phyloP scores from a whole-genome alignment of 2,329 filamentous ascomycete species.

The Chalaropsis ovoidea region DNA sequence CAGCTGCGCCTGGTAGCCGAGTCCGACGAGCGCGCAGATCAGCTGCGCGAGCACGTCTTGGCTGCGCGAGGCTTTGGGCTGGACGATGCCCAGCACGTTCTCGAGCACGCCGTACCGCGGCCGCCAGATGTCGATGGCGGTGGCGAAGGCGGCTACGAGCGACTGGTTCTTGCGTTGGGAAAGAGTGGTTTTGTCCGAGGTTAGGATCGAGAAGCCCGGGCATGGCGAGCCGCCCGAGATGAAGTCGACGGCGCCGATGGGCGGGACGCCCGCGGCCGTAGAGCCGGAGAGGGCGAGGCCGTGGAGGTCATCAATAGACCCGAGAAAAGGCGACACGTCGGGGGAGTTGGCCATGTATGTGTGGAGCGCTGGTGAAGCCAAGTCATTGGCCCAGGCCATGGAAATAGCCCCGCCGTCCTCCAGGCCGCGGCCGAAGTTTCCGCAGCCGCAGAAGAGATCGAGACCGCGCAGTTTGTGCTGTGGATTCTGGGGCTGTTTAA shows the following conservation, averaged over 20 bases:
- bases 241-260: constrained; percentile 57
- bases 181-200: constrained; percentile 45
- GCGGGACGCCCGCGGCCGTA: constrained; percentile 25
- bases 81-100: constrained; percentile 61
- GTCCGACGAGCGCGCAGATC: constrained; percentile 59
- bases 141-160: constrained; percentile 64
- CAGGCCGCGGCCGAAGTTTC: no score
- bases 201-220: constrained; percentile 61
- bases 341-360: constrained; percentile 56
- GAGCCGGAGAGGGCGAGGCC: no score
- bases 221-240: constrained; percentile 68
- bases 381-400: no score
- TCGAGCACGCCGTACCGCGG: constrained; percentile 68
- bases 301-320: no score
- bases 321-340: no score
- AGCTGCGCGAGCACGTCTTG: constrained; percentile 64
- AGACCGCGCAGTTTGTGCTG: no score
- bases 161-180: constrained; percentile 60
- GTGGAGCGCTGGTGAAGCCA: constrained; percentile 28
- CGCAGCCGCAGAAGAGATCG: no score
- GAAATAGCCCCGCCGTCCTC: no score
- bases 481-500: no score
- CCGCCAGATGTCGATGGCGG: constrained; percentile 63
- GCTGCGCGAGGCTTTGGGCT: constrained; percentile 35
- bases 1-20: constrained; percentile 55